Conservation (phyloP, 345 rosid genomes). For the rapeseed (Brassica napus) region Da-Ae NC_063448.1:156001-156500, state of each 20-base stretch:
- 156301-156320: slow-evolving; percentile 14
- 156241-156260: slow-evolving; percentile 1
- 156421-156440: slow-evolving; percentile 25
- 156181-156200: not conserved
- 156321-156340: not conserved
- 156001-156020: not conserved
- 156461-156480: slow-evolving; percentile 11
- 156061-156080: not conserved
- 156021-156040: not conserved
- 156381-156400: slow-evolving; percentile 5
- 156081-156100: not conserved
- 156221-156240: not conserved
- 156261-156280: not conserved
- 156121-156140: not conserved
- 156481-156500: slow-evolving; percentile 54
- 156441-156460: slow-evolving; percentile 33
- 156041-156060: not conserved
- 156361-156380: slow-evolving; percentile 23
- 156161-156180: not conserved
- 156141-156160: not conserved
- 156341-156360: slow-evolving; percentile 34
- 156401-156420: slow-evolving; percentile 1
- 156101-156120: not conserved
- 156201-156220: not conserved
- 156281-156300: not conserved